phyloP scores from a whole-genome alignment of 73 alveolate species.

The Blepharisma japonicum region DNA sequence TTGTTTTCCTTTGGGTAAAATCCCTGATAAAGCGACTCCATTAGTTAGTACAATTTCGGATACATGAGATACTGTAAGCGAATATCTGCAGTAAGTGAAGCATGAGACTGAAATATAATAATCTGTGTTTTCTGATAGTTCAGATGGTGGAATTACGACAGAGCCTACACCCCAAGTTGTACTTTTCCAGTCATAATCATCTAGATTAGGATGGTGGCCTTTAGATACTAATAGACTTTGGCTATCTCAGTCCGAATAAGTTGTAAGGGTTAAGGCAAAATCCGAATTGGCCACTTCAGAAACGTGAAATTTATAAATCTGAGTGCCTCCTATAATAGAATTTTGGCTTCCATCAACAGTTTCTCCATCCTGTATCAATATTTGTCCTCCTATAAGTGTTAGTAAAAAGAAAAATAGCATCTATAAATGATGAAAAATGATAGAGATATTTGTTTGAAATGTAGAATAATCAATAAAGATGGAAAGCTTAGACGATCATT shows the following conservation, averaged over 20 bases:
- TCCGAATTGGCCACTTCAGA: neutral
- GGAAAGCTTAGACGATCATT: no score
- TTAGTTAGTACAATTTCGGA: neutral
- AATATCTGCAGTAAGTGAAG: conserved; percentile 15
- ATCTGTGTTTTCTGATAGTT: neutral
- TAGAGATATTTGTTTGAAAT: no score
- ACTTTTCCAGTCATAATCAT: neutral
- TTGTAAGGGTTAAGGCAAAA: conserved; percentile 15
- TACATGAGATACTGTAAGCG: neutral
- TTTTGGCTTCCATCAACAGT: no score
- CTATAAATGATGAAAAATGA: no score
- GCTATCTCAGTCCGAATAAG: neutral
- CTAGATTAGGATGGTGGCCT: conserved; percentile 22
- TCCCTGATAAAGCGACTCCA: neutral
- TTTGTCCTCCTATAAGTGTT: no score
- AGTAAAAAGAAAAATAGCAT: no score
- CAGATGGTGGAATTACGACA: neutral
- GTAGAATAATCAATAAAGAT: no score
- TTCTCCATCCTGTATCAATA: no score
- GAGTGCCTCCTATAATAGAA: no score
- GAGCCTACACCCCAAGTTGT: conserved; percentile 9
- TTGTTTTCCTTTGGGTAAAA: neutral
- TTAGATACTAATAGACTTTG: neutral
- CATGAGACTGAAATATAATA: neutral
- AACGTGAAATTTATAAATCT: no score